Evolutionary conservation across 768 basidiomycete genomes (phyloP), one percentile per base, ranked within the genome.

Genomic region (Agrocybe chaxingu): DNA sequence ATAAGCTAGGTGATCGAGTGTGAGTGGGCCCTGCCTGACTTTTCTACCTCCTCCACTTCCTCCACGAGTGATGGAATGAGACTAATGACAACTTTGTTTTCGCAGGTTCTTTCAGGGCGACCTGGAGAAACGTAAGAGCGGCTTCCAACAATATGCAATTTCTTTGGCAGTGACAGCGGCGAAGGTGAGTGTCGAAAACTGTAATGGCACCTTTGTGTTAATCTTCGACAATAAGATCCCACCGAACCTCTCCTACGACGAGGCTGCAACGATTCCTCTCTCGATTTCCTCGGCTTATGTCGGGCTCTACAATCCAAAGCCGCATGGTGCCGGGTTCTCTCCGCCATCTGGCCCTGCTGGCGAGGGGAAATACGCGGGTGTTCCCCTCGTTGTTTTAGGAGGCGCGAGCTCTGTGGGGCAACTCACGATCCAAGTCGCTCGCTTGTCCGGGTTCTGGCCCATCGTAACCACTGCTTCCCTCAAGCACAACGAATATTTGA

Each of bases 1-100:
- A 81, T 58, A 68, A 75, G 52, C 68, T 68, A 30, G 81, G 80
- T 1, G 80, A 83, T 60, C 67, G 72, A 60, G 78, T 84, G 78
- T 80, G 64, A 57, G 75, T 59, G 1, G 45, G 12, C 37, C 6
- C 7, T 18, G 18, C 8, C 34, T 36, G 31, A 40, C 19, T 34
- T 16, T n/a, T 18, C 12, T 37, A 8, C 29, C 18, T 24, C 24
- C 36, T 52, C 70, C 62, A 24, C 24, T 2, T 24, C 3, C 24
- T 24, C 54, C 74, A 75, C 45, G 73, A 74, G 7, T 62, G 61
- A 18, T 72, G 51, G 7, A 7, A 66, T n/a, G 60, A 65, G 11
- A 73, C 68, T 33, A 65, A 70, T 31, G 54, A 59, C 24, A 24
- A 24, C 24, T 24, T 24, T 24, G 24, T 24, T 24, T 24, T 24